These are phyloP conservation scores for Penicillium silybi DNA, from an alignment of 495 filamentous ascomycete species.

Conservation along the genomic window DNA sequence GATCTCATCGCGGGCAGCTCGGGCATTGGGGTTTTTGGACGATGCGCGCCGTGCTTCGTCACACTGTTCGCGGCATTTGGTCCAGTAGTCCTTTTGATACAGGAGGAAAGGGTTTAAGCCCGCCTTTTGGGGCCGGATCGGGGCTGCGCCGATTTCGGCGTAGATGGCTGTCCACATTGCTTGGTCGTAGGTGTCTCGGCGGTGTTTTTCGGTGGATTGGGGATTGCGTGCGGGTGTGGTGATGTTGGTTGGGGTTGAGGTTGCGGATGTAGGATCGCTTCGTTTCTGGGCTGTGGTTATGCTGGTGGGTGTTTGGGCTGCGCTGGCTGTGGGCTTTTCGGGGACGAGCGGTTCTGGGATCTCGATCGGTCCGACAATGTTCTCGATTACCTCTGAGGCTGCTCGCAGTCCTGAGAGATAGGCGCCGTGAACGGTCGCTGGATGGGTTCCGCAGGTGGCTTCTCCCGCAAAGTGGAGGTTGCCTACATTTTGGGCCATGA, in stretches of 20 bases:
- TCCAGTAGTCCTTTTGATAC: slow-evolving; percentile 74
- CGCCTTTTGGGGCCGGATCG: slow-evolving; percentile 62
- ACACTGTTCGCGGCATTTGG: slow-evolving; percentile 65
- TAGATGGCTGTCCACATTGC: slow-evolving; percentile 67
- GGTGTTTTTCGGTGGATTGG: slow-evolving; percentile 45
- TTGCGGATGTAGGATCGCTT: not conserved
- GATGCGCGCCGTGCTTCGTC: slow-evolving; percentile 61
- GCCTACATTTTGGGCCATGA: slow-evolving; percentile 79
- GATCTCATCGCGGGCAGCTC: slow-evolving; percentile 66
- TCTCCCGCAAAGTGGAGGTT: slow-evolving; percentile 97
- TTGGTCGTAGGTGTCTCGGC: slow-evolving; percentile 65
- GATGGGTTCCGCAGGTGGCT: slow-evolving; percentile 91
- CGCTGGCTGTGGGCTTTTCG: slow-evolving; percentile 46
- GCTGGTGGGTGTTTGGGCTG: slow-evolving; percentile 13
- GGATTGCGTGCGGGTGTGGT: slow-evolving; percentile 13
- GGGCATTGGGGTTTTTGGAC: slow-evolving; percentile 64
- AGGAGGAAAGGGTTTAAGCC: slow-evolving; percentile 68
- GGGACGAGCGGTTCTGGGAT: slow-evolving; percentile 73
- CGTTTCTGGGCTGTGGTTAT: slow-evolving; percentile 5
- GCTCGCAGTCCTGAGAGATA: slow-evolving; percentile 90
- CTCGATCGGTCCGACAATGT: slow-evolving; percentile 74
- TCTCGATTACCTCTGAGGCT: slow-evolving; percentile 76
- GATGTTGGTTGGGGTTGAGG: slow-evolving; percentile 4
- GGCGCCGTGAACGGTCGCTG: slow-evolving; percentile 93
- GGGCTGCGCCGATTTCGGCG: slow-evolving; percentile 66